Percentiles rank a stretch among this genome's conserved stretches.
phyloP scores from a whole-genome alignment of 768 basidiomycete species.

The Lactarius quietus region DNA sequence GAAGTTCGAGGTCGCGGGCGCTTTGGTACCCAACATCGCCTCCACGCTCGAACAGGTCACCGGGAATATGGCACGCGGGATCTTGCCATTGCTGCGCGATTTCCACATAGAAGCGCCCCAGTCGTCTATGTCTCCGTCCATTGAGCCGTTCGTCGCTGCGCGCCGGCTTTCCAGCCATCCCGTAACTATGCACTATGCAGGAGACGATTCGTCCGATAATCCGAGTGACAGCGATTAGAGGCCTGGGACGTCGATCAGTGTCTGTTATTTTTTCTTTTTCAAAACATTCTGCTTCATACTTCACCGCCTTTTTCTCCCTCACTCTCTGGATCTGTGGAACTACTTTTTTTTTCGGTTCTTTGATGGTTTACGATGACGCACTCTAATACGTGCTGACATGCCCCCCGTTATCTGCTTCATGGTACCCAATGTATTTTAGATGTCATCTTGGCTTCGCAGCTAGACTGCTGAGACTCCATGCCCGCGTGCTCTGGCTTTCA shows the following conservation, averaged over 20 bases:
- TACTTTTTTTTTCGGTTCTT: not conserved
- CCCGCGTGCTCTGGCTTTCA: not conserved
- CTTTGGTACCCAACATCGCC: constrained; percentile 1
- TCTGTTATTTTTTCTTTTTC: not conserved
- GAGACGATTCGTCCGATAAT: not conserved
- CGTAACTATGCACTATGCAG: not conserved
- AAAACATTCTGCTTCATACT: not conserved
- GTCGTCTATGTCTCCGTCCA: not conserved
- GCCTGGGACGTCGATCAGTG: not conserved
- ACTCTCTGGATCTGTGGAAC: not conserved
- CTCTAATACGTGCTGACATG: not conserved
- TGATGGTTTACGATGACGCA: not conserved
- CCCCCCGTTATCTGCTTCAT: not conserved
- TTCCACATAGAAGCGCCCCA: constrained; percentile 1
- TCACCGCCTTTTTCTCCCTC: not conserved
- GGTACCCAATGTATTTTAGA: not conserved
- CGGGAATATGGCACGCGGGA: constrained; percentile 9
- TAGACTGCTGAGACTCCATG: not conserved
- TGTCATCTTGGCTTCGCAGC: not conserved
- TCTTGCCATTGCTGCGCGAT: constrained; percentile 15
- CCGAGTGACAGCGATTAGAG: not conserved
- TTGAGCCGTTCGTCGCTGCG: constrained; percentile 15
- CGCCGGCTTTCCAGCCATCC: constrained; percentile 6
- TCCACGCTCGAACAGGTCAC: constrained; percentile 8
- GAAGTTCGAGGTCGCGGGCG: constrained; percentile 1